A percentile compares a stretch with the other conserved stretches of the same genome.
These are phyloP conservation scores for Phytophthora rubi DNA, from an alignment of 352 stramenopile genomes.

Conservation along the genomic window DNA sequence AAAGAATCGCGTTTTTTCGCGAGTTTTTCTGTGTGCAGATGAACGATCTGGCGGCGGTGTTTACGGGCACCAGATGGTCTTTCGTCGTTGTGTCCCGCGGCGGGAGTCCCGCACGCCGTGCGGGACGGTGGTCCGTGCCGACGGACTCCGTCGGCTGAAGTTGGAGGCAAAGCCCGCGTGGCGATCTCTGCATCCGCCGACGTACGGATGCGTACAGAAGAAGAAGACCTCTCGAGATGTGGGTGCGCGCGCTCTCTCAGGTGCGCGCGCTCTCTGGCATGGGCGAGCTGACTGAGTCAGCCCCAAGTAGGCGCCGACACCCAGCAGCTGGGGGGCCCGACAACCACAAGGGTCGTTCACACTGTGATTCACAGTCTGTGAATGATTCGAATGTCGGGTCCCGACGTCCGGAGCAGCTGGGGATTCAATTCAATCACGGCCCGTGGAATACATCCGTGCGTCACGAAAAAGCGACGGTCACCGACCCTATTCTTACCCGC, in stretches of 20 bases:
- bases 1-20: conserved; percentile 26
- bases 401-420: conserved; percentile 13
- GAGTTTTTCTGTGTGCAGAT: conserved; percentile 18
- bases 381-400: no score
- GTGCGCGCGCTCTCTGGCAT: neutral
- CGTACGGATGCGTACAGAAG: conserved; percentile 7
- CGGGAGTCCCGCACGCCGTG: no score
- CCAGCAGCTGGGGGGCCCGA: neutral
- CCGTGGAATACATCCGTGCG: conserved; percentile 15
- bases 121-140: neutral
- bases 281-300: no score
- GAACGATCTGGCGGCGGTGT: conserved; percentile 1
- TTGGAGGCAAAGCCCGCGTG: conserved; percentile 21
- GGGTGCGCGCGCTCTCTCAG: neutral
- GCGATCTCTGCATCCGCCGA: conserved; percentile 5
- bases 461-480: neutral
- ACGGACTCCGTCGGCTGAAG: neutral
- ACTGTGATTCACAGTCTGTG: no score
- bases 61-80: conserved; percentile 19
- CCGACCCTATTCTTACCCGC: no score
- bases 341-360: neutral
- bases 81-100: neutral
- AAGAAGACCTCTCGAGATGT: neutral
- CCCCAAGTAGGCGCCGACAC: neutral
- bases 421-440: conserved; percentile 18